Evolutionary conservation across 2,329 filamentous ascomycete species (phyloP).

Genomic region (Colletotrichum aenigma): DNA sequence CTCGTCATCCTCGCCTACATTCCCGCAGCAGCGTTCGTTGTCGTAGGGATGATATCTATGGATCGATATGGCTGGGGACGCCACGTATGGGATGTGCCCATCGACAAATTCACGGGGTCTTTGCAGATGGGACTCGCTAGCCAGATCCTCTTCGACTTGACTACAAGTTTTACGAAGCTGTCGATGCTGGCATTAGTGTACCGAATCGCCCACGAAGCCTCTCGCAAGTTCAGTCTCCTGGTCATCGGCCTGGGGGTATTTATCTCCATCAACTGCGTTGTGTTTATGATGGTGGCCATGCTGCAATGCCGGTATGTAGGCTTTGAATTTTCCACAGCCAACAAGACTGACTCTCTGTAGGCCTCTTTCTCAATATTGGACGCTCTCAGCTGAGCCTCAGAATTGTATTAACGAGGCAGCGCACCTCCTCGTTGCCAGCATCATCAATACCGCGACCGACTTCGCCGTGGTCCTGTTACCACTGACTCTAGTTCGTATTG

Average conservation of each 20-base stretch:
- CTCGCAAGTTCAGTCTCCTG: constrained; percentile 31
- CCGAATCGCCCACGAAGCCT: constrained; percentile 35
- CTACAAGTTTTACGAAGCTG: constrained; percentile 43
- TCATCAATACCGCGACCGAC: constrained; percentile 65
- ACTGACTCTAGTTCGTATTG: constrained; percentile 44
- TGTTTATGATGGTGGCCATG: constrained; percentile 39
- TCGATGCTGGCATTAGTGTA: constrained; percentile 44
- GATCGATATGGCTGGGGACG: constrained; percentile 31
- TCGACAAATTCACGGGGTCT: constrained; percentile 22
- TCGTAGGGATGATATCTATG: constrained; percentile 31
- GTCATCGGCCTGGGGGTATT: constrained; percentile 32
- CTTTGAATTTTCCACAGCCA: background rate
- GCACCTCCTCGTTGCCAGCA: constrained; percentile 58
- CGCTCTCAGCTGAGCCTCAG: constrained; percentile 30
- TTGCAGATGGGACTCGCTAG: constrained; percentile 34
- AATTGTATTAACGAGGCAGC: constrained; percentile 53
- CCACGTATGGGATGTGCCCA: constrained; percentile 37
- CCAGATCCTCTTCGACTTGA: constrained; percentile 39
- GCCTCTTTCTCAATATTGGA: constrained; percentile 43
- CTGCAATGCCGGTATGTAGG: constrained; percentile 43
- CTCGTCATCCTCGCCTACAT: constrained; percentile 41
- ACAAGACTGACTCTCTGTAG: constrained; percentile 28
- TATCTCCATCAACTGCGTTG: constrained; percentile 32
- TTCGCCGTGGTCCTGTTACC: constrained; percentile 58
- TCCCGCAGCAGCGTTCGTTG: constrained; percentile 34